Conservation (phyloP, 164 flowering plant genomes). For the Euptelea pleiosperma region DNA sequence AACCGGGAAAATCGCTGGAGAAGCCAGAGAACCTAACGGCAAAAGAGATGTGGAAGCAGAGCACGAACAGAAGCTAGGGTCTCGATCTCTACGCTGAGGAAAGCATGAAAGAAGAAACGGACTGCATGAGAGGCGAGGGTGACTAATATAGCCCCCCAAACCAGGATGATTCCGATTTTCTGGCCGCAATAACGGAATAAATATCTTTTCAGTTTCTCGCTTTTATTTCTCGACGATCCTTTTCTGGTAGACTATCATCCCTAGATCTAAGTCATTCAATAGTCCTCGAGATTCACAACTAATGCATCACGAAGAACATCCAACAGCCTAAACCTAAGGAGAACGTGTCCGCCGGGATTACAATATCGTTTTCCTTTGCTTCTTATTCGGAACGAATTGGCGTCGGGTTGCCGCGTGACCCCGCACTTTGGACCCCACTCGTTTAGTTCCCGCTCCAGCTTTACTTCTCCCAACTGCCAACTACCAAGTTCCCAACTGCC, state of each 20-base stretch:
- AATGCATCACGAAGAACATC: no score
- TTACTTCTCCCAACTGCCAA: no score
- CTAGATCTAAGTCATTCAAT: background rate
- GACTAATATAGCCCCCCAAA: conserved; percentile 47
- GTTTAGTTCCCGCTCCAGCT: no score
- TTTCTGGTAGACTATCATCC: background rate
- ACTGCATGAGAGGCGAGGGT: conserved; percentile 47
- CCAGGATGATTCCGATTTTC: conserved; percentile 14
- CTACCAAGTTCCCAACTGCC: no score
- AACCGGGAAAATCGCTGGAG: background rate
- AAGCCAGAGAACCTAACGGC: conserved; percentile 21
- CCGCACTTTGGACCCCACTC: no score
- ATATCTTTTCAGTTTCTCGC: background rate
- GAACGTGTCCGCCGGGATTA: no score
- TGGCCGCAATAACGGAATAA: conserved; percentile 6
- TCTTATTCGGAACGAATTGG: conserved; percentile 17
- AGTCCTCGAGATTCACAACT: no score
- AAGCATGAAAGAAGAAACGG: conserved; percentile 21
- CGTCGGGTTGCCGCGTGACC: conserved; percentile 64
- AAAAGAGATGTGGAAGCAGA: background rate
- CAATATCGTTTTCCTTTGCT: background rate
- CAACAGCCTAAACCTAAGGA: no score
- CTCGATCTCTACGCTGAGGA: background rate
- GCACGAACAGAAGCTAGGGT: background rate
- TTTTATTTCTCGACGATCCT: conserved; percentile 1